Conservation (phyloP, 129 eudicot genomes). For the Erigeron canadensis region DNA sequence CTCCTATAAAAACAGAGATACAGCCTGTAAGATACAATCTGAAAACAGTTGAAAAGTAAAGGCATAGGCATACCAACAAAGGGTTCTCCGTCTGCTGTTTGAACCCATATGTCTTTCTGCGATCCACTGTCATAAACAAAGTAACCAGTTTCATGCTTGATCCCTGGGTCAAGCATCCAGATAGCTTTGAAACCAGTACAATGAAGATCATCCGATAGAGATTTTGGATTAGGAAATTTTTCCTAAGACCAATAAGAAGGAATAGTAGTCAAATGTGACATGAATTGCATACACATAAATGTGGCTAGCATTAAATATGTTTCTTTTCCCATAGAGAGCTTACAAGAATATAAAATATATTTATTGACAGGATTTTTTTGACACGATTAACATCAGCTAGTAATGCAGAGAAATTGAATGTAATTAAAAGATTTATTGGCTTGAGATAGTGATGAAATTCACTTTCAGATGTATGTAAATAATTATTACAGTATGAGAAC, state of each 20-base stretch:
- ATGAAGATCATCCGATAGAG: conserved; percentile 76
- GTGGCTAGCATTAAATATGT: no score
- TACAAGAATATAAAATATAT: no score
- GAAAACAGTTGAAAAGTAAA: not conserved
- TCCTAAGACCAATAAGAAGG: conserved; percentile 42
- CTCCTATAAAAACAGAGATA: conserved; percentile 45
- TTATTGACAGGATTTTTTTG: no score
- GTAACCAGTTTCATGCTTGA: conserved; percentile 81
- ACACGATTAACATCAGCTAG: no score
- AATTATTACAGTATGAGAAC: not conserved
- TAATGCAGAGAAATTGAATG: no score
- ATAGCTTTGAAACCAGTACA: conserved; percentile 79
- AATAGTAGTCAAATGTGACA: not conserved
- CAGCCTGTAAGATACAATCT: conserved; percentile 18
- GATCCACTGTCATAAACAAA: conserved; percentile 84
- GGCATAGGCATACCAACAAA: conserved; percentile 57
- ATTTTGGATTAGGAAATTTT: conserved; percentile 71
- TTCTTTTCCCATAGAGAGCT: no score
- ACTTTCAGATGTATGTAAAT: not conserved
- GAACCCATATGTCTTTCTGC: conserved; percentile 71
- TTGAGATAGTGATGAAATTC: not conserved
- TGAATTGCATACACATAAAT: no score
- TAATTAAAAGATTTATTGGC: not conserved
- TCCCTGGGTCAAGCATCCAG: conserved; percentile 99
- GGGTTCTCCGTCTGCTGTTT: conserved; percentile 69